Conservation (phyloP, 1,284 basidiomycete species). For the Agroathelia rolfsii region DNA sequence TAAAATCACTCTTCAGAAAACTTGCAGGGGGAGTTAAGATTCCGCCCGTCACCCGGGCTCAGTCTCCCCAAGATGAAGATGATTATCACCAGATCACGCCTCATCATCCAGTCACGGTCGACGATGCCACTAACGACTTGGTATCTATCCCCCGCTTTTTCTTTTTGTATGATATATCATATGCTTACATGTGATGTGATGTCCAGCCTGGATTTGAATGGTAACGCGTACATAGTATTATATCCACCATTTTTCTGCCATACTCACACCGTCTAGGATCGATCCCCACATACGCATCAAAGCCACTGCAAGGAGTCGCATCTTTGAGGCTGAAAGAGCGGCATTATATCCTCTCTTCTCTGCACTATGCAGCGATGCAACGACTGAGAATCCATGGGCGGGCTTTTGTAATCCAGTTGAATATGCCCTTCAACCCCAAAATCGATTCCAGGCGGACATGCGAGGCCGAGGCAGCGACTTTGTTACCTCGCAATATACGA, state of each 20-base stretch:
- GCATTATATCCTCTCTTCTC: conserved; percentile 32
- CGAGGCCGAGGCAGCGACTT: conserved; percentile 23
- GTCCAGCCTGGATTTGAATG: conserved; percentile 53
- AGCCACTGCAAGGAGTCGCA: conserved; percentile 19
- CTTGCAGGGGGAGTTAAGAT: conserved; percentile 29
- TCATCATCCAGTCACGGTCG: conserved; percentile 40
- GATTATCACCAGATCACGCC: conserved; percentile 43
- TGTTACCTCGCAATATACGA: conserved; percentile 42
- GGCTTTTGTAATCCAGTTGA: conserved; percentile 36
- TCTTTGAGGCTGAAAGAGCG: conserved; percentile 23
- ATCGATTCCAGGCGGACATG: conserved; percentile 47
- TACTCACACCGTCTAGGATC: conserved; percentile 25
- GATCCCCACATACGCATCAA: conserved; percentile 35
- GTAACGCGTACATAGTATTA: conserved; percentile 21
- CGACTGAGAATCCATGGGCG: conserved; percentile 14
- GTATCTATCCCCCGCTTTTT: conserved; percentile 27
- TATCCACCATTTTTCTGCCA: neutral
- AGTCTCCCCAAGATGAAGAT: conserved; percentile 19
- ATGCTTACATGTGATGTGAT: no score
- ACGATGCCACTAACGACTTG: conserved; percentile 57
- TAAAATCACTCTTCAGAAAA: conserved; percentile 15
- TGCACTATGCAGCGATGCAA: conserved; percentile 17
- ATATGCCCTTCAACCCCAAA: conserved; percentile 40
- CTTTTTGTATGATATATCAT: conserved; percentile 1
- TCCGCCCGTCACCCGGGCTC: conserved; percentile 30